Percentiles rank a stretch among this genome's conserved stretches.
These are phyloP conservation scores for Fusarium miscanthi DNA, from an alignment of 2,329 filamentous ascomycete species.

Conservation along the genomic window DNA sequence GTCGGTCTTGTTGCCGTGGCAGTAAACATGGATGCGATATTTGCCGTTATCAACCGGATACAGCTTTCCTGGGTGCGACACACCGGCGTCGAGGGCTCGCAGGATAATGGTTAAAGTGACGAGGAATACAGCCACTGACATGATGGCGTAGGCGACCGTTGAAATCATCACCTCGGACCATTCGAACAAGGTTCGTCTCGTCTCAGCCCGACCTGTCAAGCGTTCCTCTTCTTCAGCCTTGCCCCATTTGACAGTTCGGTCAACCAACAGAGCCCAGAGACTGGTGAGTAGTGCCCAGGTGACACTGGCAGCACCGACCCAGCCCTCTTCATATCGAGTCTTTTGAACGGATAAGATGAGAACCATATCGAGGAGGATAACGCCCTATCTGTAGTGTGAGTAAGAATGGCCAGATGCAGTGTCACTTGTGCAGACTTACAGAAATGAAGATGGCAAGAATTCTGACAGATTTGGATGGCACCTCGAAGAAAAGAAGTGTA, in stretches of 20 bases:
- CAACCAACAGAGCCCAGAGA: conserved; percentile 81
- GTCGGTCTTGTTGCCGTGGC: conserved; percentile 75
- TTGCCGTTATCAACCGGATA: conserved; percentile 86
- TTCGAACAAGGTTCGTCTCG: conserved; percentile 81
- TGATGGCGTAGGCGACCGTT: conserved; percentile 75
- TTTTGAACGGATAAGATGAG: conserved; percentile 80
- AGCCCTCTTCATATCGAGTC: conserved; percentile 85
- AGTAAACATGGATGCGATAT: conserved; percentile 88
- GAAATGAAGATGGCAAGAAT: conserved; percentile 77
- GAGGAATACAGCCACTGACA: conserved; percentile 76
- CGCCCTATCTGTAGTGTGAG: conserved; percentile 38
- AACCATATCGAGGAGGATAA: conserved; percentile 73
- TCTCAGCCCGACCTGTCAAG: conserved; percentile 88
- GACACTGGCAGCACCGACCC: conserved; percentile 88
- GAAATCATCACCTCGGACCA: conserved; percentile 85
- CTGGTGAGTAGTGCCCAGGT: conserved; percentile 83
- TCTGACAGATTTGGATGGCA: conserved; percentile 82
- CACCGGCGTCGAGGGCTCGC: conserved; percentile 80
- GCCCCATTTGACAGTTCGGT: conserved; percentile 88
- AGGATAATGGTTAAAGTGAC: conserved; percentile 84
- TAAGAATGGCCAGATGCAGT: conserved; percentile 35
- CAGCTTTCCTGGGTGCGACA: conserved; percentile 77
- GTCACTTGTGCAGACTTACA: conserved; percentile 20
- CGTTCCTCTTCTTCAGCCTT: conserved; percentile 94
- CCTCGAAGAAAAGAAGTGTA: conserved; percentile 85